phyloP scores from a whole-genome alignment of 108 stramenopile genomes.

The Nitzschia inconspicua region DNA sequence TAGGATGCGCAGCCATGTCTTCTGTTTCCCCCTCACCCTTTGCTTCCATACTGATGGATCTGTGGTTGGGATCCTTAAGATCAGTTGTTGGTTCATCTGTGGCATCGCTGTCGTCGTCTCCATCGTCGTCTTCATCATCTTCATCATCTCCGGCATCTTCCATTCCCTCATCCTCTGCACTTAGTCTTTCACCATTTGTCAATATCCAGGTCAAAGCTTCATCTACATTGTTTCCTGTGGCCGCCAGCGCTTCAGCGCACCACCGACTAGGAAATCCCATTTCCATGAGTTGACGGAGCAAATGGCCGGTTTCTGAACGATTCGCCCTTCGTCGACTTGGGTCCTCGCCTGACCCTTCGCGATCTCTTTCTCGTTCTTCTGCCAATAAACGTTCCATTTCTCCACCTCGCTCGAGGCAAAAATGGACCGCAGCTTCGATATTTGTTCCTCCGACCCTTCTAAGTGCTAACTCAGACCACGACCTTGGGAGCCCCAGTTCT shows the following conservation, averaged over 20 bases:
- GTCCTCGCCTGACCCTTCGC: slow-evolving; percentile 31
- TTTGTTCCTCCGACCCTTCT: slow-evolving; percentile 82
- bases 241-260: slow-evolving; percentile 89
- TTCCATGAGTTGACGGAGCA: slow-evolving; percentile 87
- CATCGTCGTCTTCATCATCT: slow-evolving; percentile 45
- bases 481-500: slow-evolving; percentile 79
- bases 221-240: slow-evolving; percentile 90
- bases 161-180: slow-evolving; percentile 64
- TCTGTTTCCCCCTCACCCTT: too few species aligned
- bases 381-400: slow-evolving; percentile 93
- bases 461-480: slow-evolving; percentile 87
- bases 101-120: slow-evolving; percentile 53
- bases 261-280: slow-evolving; percentile 96
- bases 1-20: too few species aligned
- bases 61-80: too few species aligned
- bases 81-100: slow-evolving; percentile 13
- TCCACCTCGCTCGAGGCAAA: slow-evolving; percentile 90
- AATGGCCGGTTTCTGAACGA: slow-evolving; percentile 44
- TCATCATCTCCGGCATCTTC: slow-evolving; percentile 70
- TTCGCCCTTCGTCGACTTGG: slow-evolving; percentile 42
- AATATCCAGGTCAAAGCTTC: slow-evolving; percentile 97
- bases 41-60: neutral
- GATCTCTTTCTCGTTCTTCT: slow-evolving; percentile 58
- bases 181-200: slow-evolving; percentile 85
- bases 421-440: slow-evolving; percentile 93